Evolutionary conservation across 352 stramenopile genomes (phyloP), one percentile per base, ranked within the genome.

Genomic region (Globisporangium acanthophoron): DNA sequence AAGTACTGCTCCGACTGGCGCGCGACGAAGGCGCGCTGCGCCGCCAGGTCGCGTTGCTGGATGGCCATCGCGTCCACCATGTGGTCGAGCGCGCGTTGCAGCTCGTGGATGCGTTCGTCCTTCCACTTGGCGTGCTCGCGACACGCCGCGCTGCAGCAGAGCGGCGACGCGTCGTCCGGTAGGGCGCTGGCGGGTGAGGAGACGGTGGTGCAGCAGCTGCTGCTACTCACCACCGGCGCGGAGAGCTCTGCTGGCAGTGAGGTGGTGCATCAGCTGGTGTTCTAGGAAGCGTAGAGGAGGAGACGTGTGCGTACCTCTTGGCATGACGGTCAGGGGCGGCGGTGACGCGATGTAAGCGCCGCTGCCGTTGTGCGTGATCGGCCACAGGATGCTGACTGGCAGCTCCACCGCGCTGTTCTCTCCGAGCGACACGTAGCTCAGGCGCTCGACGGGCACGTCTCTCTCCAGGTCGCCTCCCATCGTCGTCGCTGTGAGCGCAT

Each of bases 1-100:
- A 66, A 69, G 51, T 72, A 49, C 44, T 77, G 69, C 33, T 77
- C 69, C 1, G 69, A 65, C 47, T 77, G 66, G 6, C 64, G 57
- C 0, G 69, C 61, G 3, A 77, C 60, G 37, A 70, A 71, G 5
- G 66, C 48, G 27, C 69, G 66, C 50, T 77, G 69, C 6, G 60
- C 64, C 15, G 66, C 57, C 45, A 77, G 63, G 48, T 78, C 70
- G 15, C 67, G 61, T 40, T 74, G 70, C 54, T 78, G 70, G 27
- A 78, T 78, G 21, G 58, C 64, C 70, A 78, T 78, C 3, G 64
- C 67, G 21, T 74, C 66, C 1, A 69, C 64, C 61, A 78, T 73
- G 51, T 74, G 66, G 51, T 78, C 70, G 1, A 78, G 61, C 12
- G 70, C 70, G 5, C 64, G 59, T 45, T 74, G 70, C 21, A 78